Conservation (phyloP, 1,139 yeast genomes). For the Tardiomyces depauwii region DNA sequence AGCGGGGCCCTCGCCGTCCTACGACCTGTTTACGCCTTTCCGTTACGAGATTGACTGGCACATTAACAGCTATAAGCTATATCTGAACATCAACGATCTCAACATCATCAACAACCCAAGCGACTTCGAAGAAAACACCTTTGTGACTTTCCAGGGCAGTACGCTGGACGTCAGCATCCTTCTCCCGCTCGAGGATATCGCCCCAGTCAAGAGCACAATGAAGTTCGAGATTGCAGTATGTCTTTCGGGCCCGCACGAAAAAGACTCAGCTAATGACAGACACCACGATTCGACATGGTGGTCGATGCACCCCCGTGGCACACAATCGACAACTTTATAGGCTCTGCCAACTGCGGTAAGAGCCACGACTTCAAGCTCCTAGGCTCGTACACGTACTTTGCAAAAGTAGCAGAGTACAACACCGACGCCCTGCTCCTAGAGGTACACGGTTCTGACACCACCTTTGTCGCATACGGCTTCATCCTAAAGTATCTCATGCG, state of each 20-base stretch:
- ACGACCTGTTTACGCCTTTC: slow-evolving; percentile 67
- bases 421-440: slow-evolving; percentile 61
- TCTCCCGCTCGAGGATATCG: slow-evolving; percentile 54
- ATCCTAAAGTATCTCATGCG: slow-evolving; percentile 63
- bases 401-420: slow-evolving; percentile 49
- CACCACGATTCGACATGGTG: slow-evolving; percentile 51
- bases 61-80: slow-evolving; percentile 44
- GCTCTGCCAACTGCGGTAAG: slow-evolving; percentile 51
- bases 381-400: slow-evolving; percentile 58
- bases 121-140: slow-evolving; percentile 71
- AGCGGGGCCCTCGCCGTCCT: slow-evolving; percentile 57
- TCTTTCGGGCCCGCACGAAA: not conserved
- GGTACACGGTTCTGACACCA: slow-evolving; percentile 53
- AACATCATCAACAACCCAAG: slow-evolving; percentile 84
- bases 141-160: slow-evolving; percentile 61
- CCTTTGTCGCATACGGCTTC: slow-evolving; percentile 69
- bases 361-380: slow-evolving; percentile 47
- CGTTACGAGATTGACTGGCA: slow-evolving; percentile 53
- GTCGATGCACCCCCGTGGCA: slow-evolving; percentile 89
- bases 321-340: slow-evolving; percentile 62
- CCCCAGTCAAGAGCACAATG: slow-evolving; percentile 45
- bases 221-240: slow-evolving; percentile 32
- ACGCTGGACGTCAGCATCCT: slow-evolving; percentile 35
- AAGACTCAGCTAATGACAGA: slow-evolving; percentile 13
- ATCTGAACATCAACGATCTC: slow-evolving; percentile 70